A percentile compares a stretch with the other conserved stretches of the same genome.
phyloP scores from a whole-genome alignment of 805 yeast genomes.

The Starmera dryadoides region DNA sequence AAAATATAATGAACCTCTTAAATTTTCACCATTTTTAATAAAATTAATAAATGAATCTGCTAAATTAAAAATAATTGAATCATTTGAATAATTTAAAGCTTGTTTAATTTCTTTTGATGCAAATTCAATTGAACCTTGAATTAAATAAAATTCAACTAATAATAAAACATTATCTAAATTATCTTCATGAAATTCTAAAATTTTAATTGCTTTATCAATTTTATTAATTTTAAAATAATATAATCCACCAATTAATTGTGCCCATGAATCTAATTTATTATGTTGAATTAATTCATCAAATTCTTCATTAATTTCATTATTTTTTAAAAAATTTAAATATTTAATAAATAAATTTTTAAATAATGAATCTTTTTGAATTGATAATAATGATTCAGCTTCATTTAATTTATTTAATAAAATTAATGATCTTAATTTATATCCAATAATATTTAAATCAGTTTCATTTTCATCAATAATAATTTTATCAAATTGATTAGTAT shows the following conservation, averaged over 20 bases:
- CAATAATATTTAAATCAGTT: slow-evolving; percentile 18
- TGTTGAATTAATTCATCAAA: slow-evolving; percentile 15
- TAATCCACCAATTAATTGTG: slow-evolving; percentile 31
- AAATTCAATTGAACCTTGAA: slow-evolving; percentile 33
- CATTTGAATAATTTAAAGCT: slow-evolving; percentile 49
- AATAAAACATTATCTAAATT: slow-evolving; percentile 34
- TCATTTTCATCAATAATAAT: slow-evolving; percentile 22
- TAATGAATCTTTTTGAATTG: slow-evolving; percentile 11
- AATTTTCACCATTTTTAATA: slow-evolving; percentile 29
- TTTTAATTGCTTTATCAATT: slow-evolving; percentile 34
- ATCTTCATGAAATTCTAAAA: slow-evolving; percentile 30
- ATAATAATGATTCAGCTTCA: slow-evolving; percentile 8
- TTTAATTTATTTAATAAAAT: slow-evolving; percentile 20
- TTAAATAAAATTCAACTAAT: slow-evolving; percentile 32
- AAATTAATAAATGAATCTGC: slow-evolving; percentile 68
- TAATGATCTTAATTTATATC: slow-evolving; percentile 27
- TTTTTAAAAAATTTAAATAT: slow-evolving; percentile 20
- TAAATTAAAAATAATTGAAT: slow-evolving; percentile 68
- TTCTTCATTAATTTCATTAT: slow-evolving; percentile 4
- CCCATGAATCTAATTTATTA: slow-evolving; percentile 21
- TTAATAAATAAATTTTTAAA: slow-evolving; percentile 23
- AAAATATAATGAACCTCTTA: slow-evolving; percentile 47
- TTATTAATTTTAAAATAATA: slow-evolving; percentile 32
- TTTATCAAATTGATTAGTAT: slow-evolving; percentile 45
- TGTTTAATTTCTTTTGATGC: slow-evolving; percentile 38